These are phyloP conservation scores for Tremella fuciformis DNA, from an alignment of 768 basidiomycete genomes.

Conservation along the genomic window DNA sequence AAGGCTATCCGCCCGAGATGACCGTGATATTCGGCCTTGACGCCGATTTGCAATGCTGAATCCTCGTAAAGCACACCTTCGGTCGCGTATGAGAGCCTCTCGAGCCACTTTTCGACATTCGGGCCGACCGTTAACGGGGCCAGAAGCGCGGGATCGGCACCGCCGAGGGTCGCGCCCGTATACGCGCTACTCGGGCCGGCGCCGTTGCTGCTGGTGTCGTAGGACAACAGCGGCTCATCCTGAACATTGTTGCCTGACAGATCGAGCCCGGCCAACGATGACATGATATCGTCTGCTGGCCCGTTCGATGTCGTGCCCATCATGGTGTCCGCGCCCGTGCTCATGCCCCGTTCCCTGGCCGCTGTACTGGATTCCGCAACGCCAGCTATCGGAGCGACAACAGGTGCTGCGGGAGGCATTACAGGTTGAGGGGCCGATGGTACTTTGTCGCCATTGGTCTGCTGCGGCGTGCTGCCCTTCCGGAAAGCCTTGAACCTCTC, in stretches of 20 bases:
- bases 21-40: conserved; percentile 95
- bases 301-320: conserved; percentile 50
- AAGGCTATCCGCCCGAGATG: conserved; percentile 89
- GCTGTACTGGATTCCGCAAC: too few species aligned
- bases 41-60: conserved; percentile 86
- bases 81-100: conserved; percentile 69
- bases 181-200: conserved; percentile 10
- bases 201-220: background rate
- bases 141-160: conserved; percentile 33
- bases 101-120: conserved; percentile 83
- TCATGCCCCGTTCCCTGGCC: background rate
- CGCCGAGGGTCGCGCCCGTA: conserved; percentile 34
- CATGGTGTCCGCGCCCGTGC: conserved; percentile 21
- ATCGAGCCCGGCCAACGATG: conserved; percentile 79
- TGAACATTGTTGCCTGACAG: conserved; percentile 43
- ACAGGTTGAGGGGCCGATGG: conserved; percentile 9
- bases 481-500: conserved; percentile 58
- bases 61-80: conserved; percentile 97
- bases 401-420: conserved; percentile 23
- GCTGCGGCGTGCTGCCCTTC: conserved; percentile 47
- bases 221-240: conserved; percentile 39
- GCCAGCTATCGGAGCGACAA: background rate
- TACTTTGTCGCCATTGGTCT: conserved; percentile 41
- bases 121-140: conserved; percentile 62
- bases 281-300: conserved; percentile 62